Conservation (phyloP, 164 flowering plant genomes). For the Cinnamomum micranthum region DNA sequence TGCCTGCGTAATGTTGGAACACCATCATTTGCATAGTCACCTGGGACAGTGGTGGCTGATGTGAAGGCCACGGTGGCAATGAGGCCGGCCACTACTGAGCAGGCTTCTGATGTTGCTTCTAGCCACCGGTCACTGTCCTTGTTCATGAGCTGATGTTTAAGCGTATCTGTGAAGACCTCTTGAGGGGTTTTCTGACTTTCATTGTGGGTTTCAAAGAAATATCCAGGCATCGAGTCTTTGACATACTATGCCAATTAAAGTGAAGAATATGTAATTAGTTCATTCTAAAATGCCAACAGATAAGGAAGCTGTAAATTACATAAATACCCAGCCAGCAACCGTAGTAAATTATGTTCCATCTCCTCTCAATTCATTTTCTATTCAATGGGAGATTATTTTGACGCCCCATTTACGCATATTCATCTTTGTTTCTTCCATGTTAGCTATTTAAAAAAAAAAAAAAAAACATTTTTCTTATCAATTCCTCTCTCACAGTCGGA, state of each 20-base stretch:
- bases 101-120: not conserved
- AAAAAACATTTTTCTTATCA: too few relatives aligned
- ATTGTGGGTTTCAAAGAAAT: constrained; percentile 1
- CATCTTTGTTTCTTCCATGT: not conserved
- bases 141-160: not conserved
- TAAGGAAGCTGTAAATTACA: too few relatives aligned
- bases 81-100: constrained; percentile 11
- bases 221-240: constrained; percentile 2
- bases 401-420: too few relatives aligned
- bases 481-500: too few relatives aligned
- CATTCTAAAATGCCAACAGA: too few relatives aligned
- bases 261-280: too few relatives aligned
- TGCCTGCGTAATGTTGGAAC: not conserved
- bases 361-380: too few relatives aligned
- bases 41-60: constrained; percentile 6
- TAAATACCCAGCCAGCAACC: too few relatives aligned
- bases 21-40: not conserved
- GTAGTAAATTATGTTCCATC: too few relatives aligned
- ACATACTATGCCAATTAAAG: constrained; percentile 1
- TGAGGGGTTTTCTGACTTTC: not conserved
- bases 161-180: constrained; percentile 1
- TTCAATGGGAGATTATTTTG: too few relatives aligned
- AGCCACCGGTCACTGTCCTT: constrained; percentile 7
- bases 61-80: constrained; percentile 10
- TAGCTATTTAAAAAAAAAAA: not conserved